Evolutionary conservation across 306 rosid species (phyloP), one percentile per base, ranked within the genome.

Genomic region (Vigna nakashimae): DNA sequence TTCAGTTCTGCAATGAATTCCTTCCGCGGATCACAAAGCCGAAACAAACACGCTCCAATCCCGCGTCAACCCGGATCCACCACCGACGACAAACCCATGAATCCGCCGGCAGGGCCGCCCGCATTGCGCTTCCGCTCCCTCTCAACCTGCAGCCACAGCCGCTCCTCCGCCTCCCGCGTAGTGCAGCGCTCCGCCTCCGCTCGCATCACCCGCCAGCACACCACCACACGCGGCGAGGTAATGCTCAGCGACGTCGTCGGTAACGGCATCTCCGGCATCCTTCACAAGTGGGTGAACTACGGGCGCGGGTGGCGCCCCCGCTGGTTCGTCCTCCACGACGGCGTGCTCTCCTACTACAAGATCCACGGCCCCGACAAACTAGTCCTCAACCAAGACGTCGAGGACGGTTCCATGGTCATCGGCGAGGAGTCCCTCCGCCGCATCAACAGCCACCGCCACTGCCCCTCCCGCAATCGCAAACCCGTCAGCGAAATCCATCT

Each of bases 221-320:
- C 24, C 20, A 1, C 78, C 26, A 16, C 78, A 1, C 82, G 81
- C 2, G 83, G 73, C 2, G 88, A 87, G 55, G 71, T 82, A 7
- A 72, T 71, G 75, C 74, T 88, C 0, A 78, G 85, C 6, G 89
- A 88, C 65, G 69, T 88, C 14, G 84, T 85, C 4, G 89, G 91
- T 3, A 66, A 71, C 16, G 91, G 91, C 4, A 71, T 88, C 30
- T 85, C 89, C 0, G 89, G 91, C 2, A 78, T 85, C 5, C 46
- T 85, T 0, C 38, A 88, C 57, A 88, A 85, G 71, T 88, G 89
- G 91, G 83, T 88, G 11, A 88, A 85, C 70, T 88, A 88, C 18
- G 89, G 91, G 2, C 78, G 87, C 4, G 91, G 91, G 0, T 85
- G 89, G 91, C 75, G 88, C 1, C 89, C 89, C 0, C 75, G 91